Evolutionary conservation across 768 basidiomycete genomes (phyloP), one percentile per base, ranked within the genome.

Genomic region (Termitomyces sp.): DNA sequence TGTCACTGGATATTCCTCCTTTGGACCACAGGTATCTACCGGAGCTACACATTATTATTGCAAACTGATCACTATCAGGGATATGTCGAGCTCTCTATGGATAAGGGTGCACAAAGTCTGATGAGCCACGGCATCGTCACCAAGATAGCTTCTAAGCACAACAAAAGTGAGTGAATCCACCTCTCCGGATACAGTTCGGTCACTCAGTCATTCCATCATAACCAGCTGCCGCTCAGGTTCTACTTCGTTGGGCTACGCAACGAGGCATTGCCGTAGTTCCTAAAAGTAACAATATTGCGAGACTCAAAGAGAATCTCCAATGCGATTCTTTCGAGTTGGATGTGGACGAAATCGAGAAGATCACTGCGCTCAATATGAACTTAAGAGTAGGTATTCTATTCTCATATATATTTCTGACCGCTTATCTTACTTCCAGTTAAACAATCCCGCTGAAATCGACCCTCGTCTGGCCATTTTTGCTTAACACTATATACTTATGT

Each of bases 201-300:
- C 38, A n/a, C 38, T 20, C 3, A 50, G 10, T 55, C 27, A 35
- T 48, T 13, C 20, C 27, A 22, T 5, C 44, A 35, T 41, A 78
- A 80, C n/a, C 57, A 69, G 76, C 77, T 41, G 66, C 82, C 4
- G 87, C 88, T 7, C 88, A 91, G 67, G 80, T 91, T 22, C 70
- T 91, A 36, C 78, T 93, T 50, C 79, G 88, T 60, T 93, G 90
- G 90, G 82, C 88, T 2, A 87, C 85, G 13, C 87, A 90, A 63
- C 83, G 82, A 35, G 84, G 81, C 10, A 76, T 91, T 56, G 84
- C 85, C 32, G 84, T 91, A 42, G 81, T 93, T 57, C 90, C 90
- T 43, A 93, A 93, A 76, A 81, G 77, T 47, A 83, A 82, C 65
- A 61, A 74, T 59, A 48, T 57, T 3, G 56, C 64, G 15, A 76